phyloP scores from a whole-genome alignment of 1,284 basidiomycete species.

The Coriolopsis trogii region DNA sequence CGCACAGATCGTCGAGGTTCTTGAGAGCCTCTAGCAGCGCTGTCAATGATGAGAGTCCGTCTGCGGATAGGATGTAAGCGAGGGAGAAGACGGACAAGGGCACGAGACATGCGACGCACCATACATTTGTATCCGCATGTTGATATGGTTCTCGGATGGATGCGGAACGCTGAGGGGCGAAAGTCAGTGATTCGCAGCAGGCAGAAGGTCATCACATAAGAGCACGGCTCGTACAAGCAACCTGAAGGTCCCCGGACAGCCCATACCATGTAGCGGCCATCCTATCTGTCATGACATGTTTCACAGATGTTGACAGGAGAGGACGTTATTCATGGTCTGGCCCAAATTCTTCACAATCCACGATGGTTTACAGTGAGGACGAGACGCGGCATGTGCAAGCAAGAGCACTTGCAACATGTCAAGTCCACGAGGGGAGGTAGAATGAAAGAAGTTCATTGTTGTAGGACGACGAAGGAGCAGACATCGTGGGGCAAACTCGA shows the following conservation, averaged over 20 bases:
- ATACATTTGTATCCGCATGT: constrained; percentile 98
- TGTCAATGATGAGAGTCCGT: constrained; percentile 77
- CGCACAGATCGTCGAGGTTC: constrained; percentile 77
- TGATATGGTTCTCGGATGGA: constrained; percentile 95
- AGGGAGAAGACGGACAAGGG: neutral
- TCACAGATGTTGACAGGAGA: too few species aligned
- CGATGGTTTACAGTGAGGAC: too few species aligned
- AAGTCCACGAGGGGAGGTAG: neutral
- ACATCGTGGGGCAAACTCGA: constrained; percentile 2
- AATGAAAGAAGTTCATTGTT: neutral
- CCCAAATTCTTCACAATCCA: too few species aligned
- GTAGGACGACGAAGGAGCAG: neutral
- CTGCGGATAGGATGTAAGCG: constrained; percentile 41
- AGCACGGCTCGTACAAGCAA: too few species aligned
- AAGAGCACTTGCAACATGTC: neutral
- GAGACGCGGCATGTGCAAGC: too few species aligned
- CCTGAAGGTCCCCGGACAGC: neutral
- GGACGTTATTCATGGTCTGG: too few species aligned
- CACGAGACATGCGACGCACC: constrained; percentile 82
- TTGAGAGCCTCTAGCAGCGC: constrained; percentile 76
- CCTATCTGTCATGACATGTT: too few species aligned
- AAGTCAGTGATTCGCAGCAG: constrained; percentile 4
- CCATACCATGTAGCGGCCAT: too few species aligned
- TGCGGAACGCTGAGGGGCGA: constrained; percentile 77
- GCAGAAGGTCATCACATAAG: neutral